Evolutionary conservation across 1,139 yeast species (phyloP), one percentile per base, ranked within the genome.

Genomic region (Geotrichum citri-aurantii): DNA sequence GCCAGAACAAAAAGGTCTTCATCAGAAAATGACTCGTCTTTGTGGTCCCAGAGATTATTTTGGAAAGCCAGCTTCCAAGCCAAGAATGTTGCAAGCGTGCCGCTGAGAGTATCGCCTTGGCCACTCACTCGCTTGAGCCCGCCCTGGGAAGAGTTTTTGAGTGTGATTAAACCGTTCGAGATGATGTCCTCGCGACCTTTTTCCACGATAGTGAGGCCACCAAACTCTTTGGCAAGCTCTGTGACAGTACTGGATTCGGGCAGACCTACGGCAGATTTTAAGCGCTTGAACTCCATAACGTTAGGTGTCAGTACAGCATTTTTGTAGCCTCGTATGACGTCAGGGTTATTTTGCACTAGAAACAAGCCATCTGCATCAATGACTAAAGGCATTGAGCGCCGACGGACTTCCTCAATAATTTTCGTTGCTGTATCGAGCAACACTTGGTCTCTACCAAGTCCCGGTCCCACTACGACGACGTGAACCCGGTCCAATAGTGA

Each of bases 321-420:
- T 64, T 77, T 53, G 67, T 74, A 77, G 64, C 83, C 83, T 49
- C 74, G 69, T 44, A 86, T 75, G 19, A 88, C 62, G 1, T 75
- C 75, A 0, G 92, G 88, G 7, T 80, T 71, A 48, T 81, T 71
- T 26, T 85, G 80, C 1, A 91, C 71, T 59, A 90, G 72, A 65
- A 67, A 89, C 50, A 93, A 75, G 0, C 93, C 91, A 73, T 93
- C 99, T 0, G 98, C 99, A 69, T 93, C 99, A 54, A 93, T 71
- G 1, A 93, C 83, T 21, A 93, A 71, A 0, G 96, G 96, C 59
- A 81, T 68, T 10, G 80, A 63, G 19, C 80, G 72, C 19, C 71
- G 77, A 64, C 77, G 79, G 51, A 86, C 77, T 64, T 83, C 82
- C 61, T 78, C 77, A 54, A 93, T 77, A 27, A 92, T 79, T 50